Percentiles rank a stretch among this genome's conserved stretches.
These are phyloP conservation scores for Starmerella riodocensis DNA, from an alignment of 805 yeast genomes.

Conservation along the genomic window DNA sequence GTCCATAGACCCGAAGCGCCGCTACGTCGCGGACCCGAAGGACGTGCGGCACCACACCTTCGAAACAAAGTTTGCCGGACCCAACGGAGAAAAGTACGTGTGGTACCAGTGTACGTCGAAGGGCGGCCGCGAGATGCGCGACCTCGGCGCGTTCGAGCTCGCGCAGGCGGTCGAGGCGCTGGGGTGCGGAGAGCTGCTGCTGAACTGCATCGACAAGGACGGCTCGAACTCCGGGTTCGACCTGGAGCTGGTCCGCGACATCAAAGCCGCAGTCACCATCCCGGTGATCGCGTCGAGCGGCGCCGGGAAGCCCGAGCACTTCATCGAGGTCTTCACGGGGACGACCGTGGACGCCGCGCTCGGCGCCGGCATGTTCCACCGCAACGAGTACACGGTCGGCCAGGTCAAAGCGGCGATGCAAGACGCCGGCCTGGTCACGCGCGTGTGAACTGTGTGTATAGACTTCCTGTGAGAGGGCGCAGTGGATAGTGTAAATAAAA, in stretches of 20 bases:
- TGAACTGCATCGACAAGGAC: conserved; percentile 93
- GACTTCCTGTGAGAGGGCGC: not conserved
- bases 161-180: conserved; percentile 77
- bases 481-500: not conserved
- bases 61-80: conserved; percentile 55
- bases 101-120: conserved; percentile 94
- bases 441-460: too few species aligned
- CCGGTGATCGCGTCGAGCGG: conserved; percentile 98
- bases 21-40: conserved; percentile 51
- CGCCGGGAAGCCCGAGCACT: conserved; percentile 88
- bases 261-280: conserved; percentile 60
- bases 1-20: conserved; percentile 93
- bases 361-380: conserved; percentile 97
- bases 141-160: conserved; percentile 81
- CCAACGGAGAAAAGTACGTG: conserved; percentile 77
- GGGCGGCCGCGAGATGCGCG: conserved; percentile 88
- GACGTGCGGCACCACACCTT: conserved; percentile 52
- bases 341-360: conserved; percentile 91
- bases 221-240: conserved; percentile 94
- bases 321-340: conserved; percentile 68
- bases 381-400: conserved; percentile 79
- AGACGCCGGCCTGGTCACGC: conserved; percentile 35
- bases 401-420: conserved; percentile 63
- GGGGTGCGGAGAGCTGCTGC: conserved; percentile 91
- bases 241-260: conserved; percentile 65